Conservation (phyloP, 2,329 filamentous ascomycete species). For the Aplosporella prunicola region DNA sequence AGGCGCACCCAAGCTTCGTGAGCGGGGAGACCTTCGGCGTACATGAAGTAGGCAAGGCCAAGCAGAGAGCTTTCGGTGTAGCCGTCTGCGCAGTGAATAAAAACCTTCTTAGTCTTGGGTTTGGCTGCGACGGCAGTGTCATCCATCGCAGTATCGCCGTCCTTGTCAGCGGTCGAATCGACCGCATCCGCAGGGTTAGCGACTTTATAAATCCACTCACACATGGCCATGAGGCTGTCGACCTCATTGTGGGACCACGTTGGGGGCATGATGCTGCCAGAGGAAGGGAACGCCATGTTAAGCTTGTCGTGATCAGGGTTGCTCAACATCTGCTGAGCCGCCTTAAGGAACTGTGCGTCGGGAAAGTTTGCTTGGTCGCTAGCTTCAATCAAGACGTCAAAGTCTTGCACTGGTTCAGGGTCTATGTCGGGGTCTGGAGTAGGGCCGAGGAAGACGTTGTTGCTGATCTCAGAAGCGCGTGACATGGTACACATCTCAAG, state of each 20-base stretch:
- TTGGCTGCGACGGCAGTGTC: slow-evolving; percentile 17
- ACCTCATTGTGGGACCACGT: slow-evolving; percentile 75
- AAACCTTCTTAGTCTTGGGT: slow-evolving; percentile 52
- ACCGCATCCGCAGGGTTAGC: slow-evolving; percentile 44
- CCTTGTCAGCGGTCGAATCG: slow-evolving; percentile 31
- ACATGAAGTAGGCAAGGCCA: slow-evolving; percentile 86
- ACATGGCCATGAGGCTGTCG: slow-evolving; percentile 75
- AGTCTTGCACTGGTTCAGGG: slow-evolving; percentile 45
- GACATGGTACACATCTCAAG: slow-evolving; percentile 93
- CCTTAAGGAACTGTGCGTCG: slow-evolving; percentile 56
- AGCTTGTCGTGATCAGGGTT: slow-evolving; percentile 38
- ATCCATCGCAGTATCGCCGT: slow-evolving; percentile 44
- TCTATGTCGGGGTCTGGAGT: slow-evolving; percentile 60
- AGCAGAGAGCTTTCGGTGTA: slow-evolving; percentile 92
- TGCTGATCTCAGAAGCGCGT: slow-evolving; percentile 73
- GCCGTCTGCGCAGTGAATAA: slow-evolving; percentile 90
- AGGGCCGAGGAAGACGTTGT: slow-evolving; percentile 84
- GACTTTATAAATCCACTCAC: slow-evolving; percentile 81
- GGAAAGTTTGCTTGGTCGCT: slow-evolving; percentile 73
- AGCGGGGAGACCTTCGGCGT: slow-evolving; percentile 69
- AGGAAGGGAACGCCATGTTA: slow-evolving; percentile 77
- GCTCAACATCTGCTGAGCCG: slow-evolving; percentile 48
- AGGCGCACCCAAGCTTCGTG: slow-evolving; percentile 81
- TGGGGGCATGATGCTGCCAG: slow-evolving; percentile 81
- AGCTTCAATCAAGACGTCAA: slow-evolving; percentile 80